Evolutionary conservation across 192 early-diverging fungal species (phyloP), one percentile per base, ranked within the genome.

Genomic region (Jimgerdemannia flammicorona): DNA sequence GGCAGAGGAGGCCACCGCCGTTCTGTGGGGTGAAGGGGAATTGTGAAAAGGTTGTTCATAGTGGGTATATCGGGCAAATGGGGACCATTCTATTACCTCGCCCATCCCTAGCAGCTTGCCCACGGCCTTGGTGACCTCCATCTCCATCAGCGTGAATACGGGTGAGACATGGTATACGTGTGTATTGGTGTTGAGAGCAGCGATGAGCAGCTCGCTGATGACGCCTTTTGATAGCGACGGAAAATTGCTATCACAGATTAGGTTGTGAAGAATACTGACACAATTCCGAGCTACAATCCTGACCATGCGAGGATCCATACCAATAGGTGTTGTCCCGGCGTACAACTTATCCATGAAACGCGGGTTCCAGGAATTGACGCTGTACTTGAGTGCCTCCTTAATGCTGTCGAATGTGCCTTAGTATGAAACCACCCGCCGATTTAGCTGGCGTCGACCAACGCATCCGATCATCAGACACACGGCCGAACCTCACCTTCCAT

Each of bases 261-360:
- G 29, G 29, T 29, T 29, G 1, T 29, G 29, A 29, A 29, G 29
- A 29, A 29, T 29, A 29, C 29, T 29, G 29, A 29, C 29, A 29
- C 29, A 29, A 29, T 29, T 1, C 29, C 29, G 29, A 29, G 29
- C 29, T 29, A 29, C 29, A 29, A 29, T 29, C 29, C 29, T 29
- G 29, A 29, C 29, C 29, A 29, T 29, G 29, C 29, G 29, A 29
- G 29, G 29, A 29, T 29, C 29, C 29, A 29, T 29, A 29, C 29
- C 29, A 70, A 93, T 87, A 7, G 93, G 91, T 11, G 88, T 91
- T 0, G 91, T 87, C 40, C 91, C 87, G 18, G 94, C 88, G 73
- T 95, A 96, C 3, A 96, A 85, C 68, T 95, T 96, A 79, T 93
- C 93, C 83, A 96, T 83, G 72, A 95, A 96, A 39, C 90, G 75